These are phyloP conservation scores for Dujonia santamariae DNA, from an alignment of 1,139 yeast species.

Conservation along the genomic window DNA sequence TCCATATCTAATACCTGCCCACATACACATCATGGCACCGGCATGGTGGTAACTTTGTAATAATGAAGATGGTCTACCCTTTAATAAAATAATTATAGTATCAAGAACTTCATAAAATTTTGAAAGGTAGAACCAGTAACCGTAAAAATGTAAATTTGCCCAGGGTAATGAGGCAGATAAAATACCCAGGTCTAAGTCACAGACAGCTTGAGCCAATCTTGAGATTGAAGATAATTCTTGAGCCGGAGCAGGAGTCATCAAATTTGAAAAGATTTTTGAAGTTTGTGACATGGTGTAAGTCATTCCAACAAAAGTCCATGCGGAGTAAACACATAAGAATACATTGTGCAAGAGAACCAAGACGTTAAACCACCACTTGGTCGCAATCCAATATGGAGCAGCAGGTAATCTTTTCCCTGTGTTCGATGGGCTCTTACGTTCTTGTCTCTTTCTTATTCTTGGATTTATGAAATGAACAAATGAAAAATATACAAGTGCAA, in stretches of 20 bases:
- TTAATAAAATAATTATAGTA: constrained; percentile 63
- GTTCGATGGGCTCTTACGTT: constrained; percentile 11
- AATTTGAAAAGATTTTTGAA: constrained; percentile 24
- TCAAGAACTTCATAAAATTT: constrained; percentile 74
- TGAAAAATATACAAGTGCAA: constrained; percentile 59
- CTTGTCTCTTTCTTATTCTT: constrained; percentile 34
- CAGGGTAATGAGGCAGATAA: constrained; percentile 36
- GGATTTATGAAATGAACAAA: constrained; percentile 58
- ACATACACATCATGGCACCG: constrained; percentile 82
- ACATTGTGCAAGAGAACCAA: constrained; percentile 64
- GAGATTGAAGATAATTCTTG: constrained; percentile 28
- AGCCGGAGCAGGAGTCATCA: constrained; percentile 16
- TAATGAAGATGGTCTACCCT: constrained; percentile 67
- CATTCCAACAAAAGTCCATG: constrained; percentile 76
- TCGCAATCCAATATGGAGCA: constrained; percentile 54
- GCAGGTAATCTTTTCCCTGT: constrained; percentile 36
- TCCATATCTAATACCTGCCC: constrained; percentile 72
- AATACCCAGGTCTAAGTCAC: constrained; percentile 60
- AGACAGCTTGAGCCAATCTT: constrained; percentile 48
- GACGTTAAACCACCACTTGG: constrained; percentile 43
- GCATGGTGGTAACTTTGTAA: constrained; percentile 78
- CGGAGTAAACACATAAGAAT: constrained; percentile 61
- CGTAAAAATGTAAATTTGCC: constrained; percentile 55
- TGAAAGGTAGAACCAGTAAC: constrained; percentile 68
- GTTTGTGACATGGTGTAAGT: constrained; percentile 44